Evolutionary conservation across 2,329 filamentous ascomycete species (phyloP), one percentile per base, ranked within the genome.

Genomic region (Hypoxylon sp.): DNA sequence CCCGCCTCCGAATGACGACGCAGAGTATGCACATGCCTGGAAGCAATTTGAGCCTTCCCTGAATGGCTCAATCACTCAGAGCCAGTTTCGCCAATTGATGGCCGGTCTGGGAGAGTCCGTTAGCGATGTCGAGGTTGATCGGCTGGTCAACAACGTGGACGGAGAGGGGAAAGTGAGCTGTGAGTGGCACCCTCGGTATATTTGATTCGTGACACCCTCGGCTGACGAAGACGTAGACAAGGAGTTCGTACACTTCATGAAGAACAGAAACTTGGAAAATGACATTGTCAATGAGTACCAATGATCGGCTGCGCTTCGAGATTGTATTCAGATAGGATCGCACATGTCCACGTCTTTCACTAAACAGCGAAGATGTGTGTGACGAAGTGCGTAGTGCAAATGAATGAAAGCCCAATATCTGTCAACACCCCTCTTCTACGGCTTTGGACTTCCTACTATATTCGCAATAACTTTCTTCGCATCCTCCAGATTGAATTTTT

Each of bases 141-240:
- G 64, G 33, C 59, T 75, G 40, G 60, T 74, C 21, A 72, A 74
- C 54, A 70, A 70, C 33, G 69, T 74, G 1, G 71, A 74, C 57
- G 72, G 71, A 2, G 69, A 74, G 46, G 72, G 71, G 15, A 74
- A 72, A 51, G 68, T 76, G 40, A 70, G 63, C 41, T 76, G 74
- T 75, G 53, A 72, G 74, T 66, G n/a, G 3, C 11, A 2, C 6
- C 15, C 2, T 4, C 18, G 5, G 31, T 17, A 35, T 7, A 17
- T 8, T 13, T 17, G 31, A 8, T 26, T 15, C 24, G 15, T n/a
- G 11, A 47, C 13, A 8, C 21, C 13, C 8, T 13, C 10, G 10
- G 6, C 37, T 57, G 20, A 52, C 53, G 3, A 42, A 26, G 51
- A 13, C 56, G 4, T n/a, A 75, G 72, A 73, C 45, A 65, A 66